phyloP scores from a whole-genome alignment of 2,329 filamentous ascomycete species.

The Penicillium sp. region DNA sequence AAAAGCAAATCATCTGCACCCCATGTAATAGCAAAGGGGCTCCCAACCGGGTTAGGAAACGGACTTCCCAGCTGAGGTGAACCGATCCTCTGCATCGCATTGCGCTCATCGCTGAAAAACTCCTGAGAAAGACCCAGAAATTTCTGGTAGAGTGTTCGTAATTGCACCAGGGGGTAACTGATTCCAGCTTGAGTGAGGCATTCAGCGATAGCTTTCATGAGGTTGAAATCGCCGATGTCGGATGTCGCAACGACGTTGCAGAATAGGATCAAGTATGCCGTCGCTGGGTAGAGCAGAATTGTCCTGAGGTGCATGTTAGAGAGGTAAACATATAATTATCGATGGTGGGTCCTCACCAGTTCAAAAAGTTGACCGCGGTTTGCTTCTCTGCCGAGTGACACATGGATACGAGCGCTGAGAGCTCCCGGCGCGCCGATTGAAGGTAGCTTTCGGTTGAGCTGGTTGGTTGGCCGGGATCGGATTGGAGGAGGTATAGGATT shows the following conservation, averaged over 20 bases:
- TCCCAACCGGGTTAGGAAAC: neutral
- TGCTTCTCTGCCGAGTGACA: slow-evolving; percentile 16
- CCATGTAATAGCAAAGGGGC: neutral
- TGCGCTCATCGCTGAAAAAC: slow-evolving; percentile 5
- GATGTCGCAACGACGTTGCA: slow-evolving; percentile 20
- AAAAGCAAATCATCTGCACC: neutral
- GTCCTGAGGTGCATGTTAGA: slow-evolving; percentile 12
- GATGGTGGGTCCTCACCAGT: slow-evolving; percentile 12
- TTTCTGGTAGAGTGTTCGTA: slow-evolving; percentile 15
- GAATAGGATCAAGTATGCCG: slow-evolving; percentile 20
- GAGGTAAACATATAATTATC: neutral
- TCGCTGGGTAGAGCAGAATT: slow-evolving; percentile 20
- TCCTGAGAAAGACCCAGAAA: slow-evolving; percentile 14
- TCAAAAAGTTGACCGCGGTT: slow-evolving; percentile 13
- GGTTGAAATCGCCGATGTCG: slow-evolving; percentile 17
- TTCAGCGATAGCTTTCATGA: slow-evolving; percentile 15
- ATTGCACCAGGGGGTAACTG: slow-evolving; percentile 12
- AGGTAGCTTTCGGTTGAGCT: slow-evolving; percentile 11
- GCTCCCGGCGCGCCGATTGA: slow-evolving; percentile 18
- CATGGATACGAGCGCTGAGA: slow-evolving; percentile 16
- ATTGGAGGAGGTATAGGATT: slow-evolving; percentile 17
- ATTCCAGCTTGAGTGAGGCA: slow-evolving; percentile 12
- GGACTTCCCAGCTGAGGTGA: neutral
- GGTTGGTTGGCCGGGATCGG: neutral
- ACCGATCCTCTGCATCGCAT: neutral